These are phyloP conservation scores for Auricularia auricula-judae DNA, from an alignment of 768 basidiomycete genomes.

Conservation along the genomic window DNA sequence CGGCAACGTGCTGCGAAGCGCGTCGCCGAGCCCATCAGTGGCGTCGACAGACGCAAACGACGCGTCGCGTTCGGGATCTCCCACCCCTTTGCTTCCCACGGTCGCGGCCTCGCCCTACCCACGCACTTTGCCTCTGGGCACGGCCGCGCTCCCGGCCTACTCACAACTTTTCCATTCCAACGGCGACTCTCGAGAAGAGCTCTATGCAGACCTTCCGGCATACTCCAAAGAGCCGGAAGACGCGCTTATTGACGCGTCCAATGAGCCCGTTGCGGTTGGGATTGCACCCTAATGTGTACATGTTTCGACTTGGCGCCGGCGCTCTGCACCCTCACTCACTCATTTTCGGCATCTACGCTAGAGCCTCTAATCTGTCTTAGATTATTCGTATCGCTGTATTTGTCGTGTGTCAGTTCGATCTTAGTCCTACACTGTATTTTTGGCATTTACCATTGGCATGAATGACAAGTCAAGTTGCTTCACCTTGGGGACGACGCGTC, in stretches of 20 bases:
- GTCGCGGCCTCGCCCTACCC: background rate
- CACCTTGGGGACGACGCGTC: too few species aligned
- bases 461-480: too few species aligned
- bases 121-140: background rate
- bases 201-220: constrained; percentile 48
- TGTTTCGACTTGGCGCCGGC: too few species aligned
- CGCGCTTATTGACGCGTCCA: background rate
- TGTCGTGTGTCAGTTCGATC: too few species aligned
- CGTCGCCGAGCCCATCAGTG: background rate
- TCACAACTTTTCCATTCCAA: constrained; percentile 67
- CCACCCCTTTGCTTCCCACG: background rate
- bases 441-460: too few species aligned
- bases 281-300: too few species aligned
- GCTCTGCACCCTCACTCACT: too few species aligned
- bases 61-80: background rate
- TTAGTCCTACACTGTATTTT: too few species aligned
- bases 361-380: too few species aligned
- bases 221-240: constrained; percentile 25
- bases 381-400: too few species aligned
- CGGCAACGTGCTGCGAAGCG: background rate
- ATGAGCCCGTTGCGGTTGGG: too few species aligned
- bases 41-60: background rate
- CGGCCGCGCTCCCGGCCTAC: constrained; percentile 42
- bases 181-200: constrained; percentile 63
- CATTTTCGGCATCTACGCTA: too few species aligned